A percentile compares a stretch with the other conserved stretches of the same genome.
Conservation (phyloP, 495 filamentous ascomycete species). For the Pyrenula aspistea region DNA sequence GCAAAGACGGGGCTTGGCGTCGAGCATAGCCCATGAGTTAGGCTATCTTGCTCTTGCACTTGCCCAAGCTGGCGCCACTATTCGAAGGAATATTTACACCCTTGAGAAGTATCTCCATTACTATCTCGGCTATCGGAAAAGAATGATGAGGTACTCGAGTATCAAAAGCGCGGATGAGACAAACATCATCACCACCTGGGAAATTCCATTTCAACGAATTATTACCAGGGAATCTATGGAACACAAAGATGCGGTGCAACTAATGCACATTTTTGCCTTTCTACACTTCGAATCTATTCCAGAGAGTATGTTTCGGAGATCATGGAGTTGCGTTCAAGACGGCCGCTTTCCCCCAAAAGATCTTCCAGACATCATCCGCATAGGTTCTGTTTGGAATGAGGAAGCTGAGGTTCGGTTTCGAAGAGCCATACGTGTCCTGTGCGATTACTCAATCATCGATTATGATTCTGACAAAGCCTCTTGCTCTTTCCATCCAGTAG, state of each 20-base stretch:
- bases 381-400: no score
- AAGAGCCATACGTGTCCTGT: neutral
- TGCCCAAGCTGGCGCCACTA: conserved; percentile 22
- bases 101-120: conserved; percentile 16
- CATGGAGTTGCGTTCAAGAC: neutral
- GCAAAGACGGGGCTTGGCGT: conserved; percentile 4
- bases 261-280: conserved; percentile 28
- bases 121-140: no score
- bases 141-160: no score
- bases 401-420: no score
- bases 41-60: conserved; percentile 28
- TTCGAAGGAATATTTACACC: conserved; percentile 15
- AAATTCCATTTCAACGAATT: conserved; percentile 10
- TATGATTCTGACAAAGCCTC: conserved; percentile 10
- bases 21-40: conserved; percentile 14
- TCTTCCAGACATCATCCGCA: no score
- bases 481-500: conserved; percentile 22
- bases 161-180: neutral
- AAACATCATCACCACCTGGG: neutral
- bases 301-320: neutral
- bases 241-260: conserved; percentile 21
- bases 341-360: no score
- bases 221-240: no score
- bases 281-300: conserved; percentile 21
- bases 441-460: conserved; percentile 16